These are phyloP conservation scores for Aleurites moluccanus DNA, from an alignment of 441 rosid species.

Conservation along the genomic window DNA sequence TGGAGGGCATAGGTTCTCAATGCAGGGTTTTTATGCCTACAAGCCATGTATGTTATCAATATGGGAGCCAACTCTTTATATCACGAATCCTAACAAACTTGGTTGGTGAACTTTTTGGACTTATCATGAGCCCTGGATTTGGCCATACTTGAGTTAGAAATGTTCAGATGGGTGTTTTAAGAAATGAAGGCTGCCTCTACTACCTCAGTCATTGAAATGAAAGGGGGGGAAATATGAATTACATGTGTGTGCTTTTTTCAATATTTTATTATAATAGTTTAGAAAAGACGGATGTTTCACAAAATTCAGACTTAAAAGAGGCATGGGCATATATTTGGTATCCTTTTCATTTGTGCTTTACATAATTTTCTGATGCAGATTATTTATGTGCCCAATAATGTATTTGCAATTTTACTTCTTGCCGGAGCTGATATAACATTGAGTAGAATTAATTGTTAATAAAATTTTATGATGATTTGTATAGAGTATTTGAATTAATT, in stretches of 20 bases:
- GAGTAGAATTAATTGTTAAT: neutral
- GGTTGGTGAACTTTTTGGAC: neutral
- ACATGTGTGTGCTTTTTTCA: neutral
- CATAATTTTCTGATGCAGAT: neutral
- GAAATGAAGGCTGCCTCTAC: neutral
- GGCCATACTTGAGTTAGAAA: neutral
- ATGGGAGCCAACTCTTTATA: neutral
- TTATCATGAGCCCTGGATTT: neutral
- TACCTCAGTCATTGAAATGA: neutral
- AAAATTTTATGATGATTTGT: neutral
- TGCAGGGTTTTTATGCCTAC: no score
- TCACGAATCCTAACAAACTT: neutral
- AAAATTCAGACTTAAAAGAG: neutral
- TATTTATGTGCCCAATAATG: neutral
- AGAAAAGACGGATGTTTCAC: neutral
- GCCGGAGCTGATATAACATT: neutral
- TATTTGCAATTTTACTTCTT: neutral
- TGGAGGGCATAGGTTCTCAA: no score
- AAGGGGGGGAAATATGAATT: neutral
- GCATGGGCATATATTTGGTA: neutral
- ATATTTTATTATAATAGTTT: neutral
- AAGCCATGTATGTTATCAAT: neutral
- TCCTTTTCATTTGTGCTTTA: neutral
- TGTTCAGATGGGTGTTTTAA: neutral
- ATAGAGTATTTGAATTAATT: neutral